Evolutionary conservation across 108 stramenopile genomes (phyloP).

Genomic region (Cyclostephanos tholiformis): DNA sequence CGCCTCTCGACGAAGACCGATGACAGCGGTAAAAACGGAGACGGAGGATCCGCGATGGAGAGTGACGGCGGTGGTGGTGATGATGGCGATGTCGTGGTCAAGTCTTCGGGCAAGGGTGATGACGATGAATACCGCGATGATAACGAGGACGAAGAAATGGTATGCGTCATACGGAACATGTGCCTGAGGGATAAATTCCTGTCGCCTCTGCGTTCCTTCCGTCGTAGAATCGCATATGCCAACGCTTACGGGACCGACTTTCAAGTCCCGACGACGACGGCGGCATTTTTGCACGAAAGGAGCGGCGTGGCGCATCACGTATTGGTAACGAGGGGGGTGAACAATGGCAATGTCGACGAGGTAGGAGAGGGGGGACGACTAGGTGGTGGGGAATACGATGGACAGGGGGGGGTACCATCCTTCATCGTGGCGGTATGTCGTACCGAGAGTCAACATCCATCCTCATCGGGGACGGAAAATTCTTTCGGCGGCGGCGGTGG

Average conservation of each 20-base stretch:
- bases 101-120: neutral
- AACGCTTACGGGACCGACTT: slow-evolving; percentile 91
- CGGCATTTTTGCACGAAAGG: slow-evolving; percentile 74
- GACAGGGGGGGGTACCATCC: slow-evolving; percentile 18
- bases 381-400: slow-evolving; percentile 1
- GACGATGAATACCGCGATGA: too few species aligned
- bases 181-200: slow-evolving; percentile 54
- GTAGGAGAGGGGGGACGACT: neutral
- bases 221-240: slow-evolving; percentile 80
- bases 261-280: slow-evolving; percentile 81
- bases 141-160: slow-evolving; percentile 24
- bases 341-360: slow-evolving; percentile 15
- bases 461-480: neutral
- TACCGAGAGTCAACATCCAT: slow-evolving; percentile 29
- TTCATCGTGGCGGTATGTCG: slow-evolving; percentile 44
- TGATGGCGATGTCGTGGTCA: too few species aligned
- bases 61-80: neutral
- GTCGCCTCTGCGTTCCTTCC: slow-evolving; percentile 64
- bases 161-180: slow-evolving; percentile 53
- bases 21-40: slow-evolving; percentile 5
- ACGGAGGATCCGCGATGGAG: neutral
- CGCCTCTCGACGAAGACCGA: neutral
- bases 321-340: slow-evolving; percentile 16
- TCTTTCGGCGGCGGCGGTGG: neutral
- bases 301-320: slow-evolving; percentile 63